These are phyloP conservation scores for Coemansia sp. DNA, from an alignment of 192 early-diverging fungal species.

Conservation along the genomic window DNA sequence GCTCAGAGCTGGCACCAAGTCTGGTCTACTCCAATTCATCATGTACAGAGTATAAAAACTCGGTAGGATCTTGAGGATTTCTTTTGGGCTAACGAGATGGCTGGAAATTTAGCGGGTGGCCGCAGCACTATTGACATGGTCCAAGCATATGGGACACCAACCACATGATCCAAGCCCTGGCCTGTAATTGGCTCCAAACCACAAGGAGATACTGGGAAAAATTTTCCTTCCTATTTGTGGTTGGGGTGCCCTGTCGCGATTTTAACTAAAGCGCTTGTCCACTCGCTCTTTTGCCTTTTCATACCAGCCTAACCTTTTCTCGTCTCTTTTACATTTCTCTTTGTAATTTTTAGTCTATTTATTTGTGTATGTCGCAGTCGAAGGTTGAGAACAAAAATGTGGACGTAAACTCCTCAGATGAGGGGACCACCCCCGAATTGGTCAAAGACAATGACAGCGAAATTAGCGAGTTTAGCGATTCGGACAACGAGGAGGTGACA, in stretches of 20 bases:
- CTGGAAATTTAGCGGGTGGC: background rate
- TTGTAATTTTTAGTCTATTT: slow-evolving; percentile 5
- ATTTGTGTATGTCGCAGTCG: slow-evolving; percentile 8
- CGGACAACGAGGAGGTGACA: background rate
- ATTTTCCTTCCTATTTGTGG: background rate
- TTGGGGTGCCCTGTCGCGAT: background rate
- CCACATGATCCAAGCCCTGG: background rate
- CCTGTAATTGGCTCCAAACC: background rate
- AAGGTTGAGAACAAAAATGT: background rate
- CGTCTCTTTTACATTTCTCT: slow-evolving; percentile 6
- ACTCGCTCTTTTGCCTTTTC: background rate
- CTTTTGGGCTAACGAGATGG: background rate
- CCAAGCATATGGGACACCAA: background rate
- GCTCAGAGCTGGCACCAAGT: background rate
- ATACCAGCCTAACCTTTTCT: background rate
- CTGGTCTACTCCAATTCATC: slow-evolving; percentile 37
- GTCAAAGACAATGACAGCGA: background rate
- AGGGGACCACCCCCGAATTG: background rate
- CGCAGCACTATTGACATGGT: background rate
- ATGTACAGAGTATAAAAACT: slow-evolving; percentile 36
- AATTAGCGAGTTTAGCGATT: slow-evolving; percentile 4
- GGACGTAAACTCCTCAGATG: slow-evolving; percentile 10
- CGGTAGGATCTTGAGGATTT: slow-evolving; percentile 32
- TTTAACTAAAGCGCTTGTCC: background rate
- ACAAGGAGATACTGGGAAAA: background rate